Conservation (phyloP, 345 rosid species). For the Salix caprea region DNA sequence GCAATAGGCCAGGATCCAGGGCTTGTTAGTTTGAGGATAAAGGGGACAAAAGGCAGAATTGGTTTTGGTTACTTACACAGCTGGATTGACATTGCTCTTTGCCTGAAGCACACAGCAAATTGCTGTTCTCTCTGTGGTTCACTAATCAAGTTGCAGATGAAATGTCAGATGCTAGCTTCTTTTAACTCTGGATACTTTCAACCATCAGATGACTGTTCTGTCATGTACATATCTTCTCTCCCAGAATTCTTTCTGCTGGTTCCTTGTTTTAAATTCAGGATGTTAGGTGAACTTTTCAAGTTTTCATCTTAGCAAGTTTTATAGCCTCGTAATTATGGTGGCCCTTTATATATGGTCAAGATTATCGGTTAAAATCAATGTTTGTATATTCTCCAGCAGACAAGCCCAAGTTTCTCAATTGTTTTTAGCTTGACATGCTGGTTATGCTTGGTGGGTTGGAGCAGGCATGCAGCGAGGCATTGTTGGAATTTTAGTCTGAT, state of each 20-base stretch:
- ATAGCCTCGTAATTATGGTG: constrained; percentile 20
- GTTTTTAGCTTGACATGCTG: constrained; percentile 6
- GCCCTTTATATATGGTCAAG: constrained; percentile 8
- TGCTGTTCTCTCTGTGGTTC: not conserved
- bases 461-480: constrained; percentile 14
- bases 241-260: constrained; percentile 13
- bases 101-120: constrained; percentile 1
- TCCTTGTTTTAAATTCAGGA: constrained; percentile 13
- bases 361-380: constrained; percentile 7
- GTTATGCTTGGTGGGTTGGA: constrained; percentile 7
- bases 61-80: not conserved
- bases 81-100: not conserved
- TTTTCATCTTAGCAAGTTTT: constrained; percentile 22
- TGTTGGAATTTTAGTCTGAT: constrained; percentile 8
- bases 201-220: constrained; percentile 10
- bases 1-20: constrained; percentile 18
- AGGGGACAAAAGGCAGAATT: constrained; percentile 3
- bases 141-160: not conserved
- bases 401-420: constrained; percentile 7
- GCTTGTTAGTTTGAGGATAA: constrained; percentile 5
- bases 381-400: constrained; percentile 10
- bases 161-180: constrained; percentile 2
- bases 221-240: constrained; percentile 23
- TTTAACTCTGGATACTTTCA: constrained; percentile 11
- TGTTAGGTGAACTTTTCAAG: constrained; percentile 17